Evolutionary conservation across 768 basidiomycete genomes (phyloP).

Genomic region (Calocera viscosa): DNA sequence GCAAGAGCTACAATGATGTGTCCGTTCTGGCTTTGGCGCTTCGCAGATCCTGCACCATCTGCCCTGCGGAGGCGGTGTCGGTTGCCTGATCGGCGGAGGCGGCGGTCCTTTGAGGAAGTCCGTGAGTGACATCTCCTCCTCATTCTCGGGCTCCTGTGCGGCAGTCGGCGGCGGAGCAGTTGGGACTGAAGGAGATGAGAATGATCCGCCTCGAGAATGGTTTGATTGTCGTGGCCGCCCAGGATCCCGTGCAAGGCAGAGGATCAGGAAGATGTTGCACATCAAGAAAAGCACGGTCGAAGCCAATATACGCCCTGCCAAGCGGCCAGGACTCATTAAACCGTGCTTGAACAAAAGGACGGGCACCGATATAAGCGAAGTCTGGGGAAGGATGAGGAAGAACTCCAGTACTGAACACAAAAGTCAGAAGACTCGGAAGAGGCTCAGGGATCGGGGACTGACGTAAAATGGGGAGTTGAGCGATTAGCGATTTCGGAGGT

Average conservation of each 20-base stretch:
- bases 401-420: background rate
- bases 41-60: constrained; percentile 6
- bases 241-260: background rate
- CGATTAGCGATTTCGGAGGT: background rate
- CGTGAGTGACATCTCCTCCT: background rate
- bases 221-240: background rate
- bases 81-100: background rate
- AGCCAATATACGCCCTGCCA: background rate
- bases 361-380: background rate
- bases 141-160: background rate
- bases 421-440: background rate
- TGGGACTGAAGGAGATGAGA: background rate
- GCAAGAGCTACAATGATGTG: constrained; percentile 6
- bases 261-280: background rate
- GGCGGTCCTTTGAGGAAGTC: background rate
- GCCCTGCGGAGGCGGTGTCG: background rate
- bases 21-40: background rate
- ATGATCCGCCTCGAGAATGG: background rate
- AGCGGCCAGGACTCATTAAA: background rate
- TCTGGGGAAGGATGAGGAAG: background rate
- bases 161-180: background rate
- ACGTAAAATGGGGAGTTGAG: background rate
- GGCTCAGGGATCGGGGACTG: background rate
- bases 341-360: background rate
- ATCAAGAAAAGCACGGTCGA: too few species aligned